Evolutionary conservation across 768 basidiomycete species (phyloP), one percentile per base, ranked within the genome.

Genomic region (Dacryopinax spathularia): DNA sequence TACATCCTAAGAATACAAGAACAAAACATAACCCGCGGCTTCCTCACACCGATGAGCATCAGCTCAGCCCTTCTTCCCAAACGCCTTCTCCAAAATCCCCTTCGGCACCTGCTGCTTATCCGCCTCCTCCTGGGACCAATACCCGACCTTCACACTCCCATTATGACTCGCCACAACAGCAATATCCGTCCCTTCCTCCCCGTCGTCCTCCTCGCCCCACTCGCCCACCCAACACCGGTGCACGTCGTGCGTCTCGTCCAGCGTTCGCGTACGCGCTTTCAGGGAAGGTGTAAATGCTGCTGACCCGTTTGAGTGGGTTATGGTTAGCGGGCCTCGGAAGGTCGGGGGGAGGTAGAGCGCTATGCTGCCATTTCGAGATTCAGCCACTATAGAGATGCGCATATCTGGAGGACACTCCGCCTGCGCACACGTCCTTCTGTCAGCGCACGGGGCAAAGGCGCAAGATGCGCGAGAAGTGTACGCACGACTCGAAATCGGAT

Each of bases 171-270:
- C 48, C 13, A 56, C 48, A 15, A 31, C 29, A 29, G 25, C 25
- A 22, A 27, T 29, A 29, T 56, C 48, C 48, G 48, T 29, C 15
- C 25, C 48, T 29, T 29, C 25, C 9, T 56, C 31, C 48, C 25
- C 25, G 25, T 56, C 48, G 48, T 56, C 48, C 25, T 56, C 48
- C 29, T 56, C 48, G 3, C 48, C 48, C 48, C 48, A 56, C 29
- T 56, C 48, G 48, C 48, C 48, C 15, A 56, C 48, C 48, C 48
- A 56, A 29, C 48, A 56, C 48, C 48, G 48, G 29, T 56, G 48
- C 48, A 5, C 5, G 10, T 10, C 10, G 22, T 25, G 25, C 25
- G 48, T 56, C 48, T 56, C 48, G 48, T 56, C 48, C 13, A 56
- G 48, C 48, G 48, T 56, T 13, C 48, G 48, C 48, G 48, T 56